Conservation (phyloP, 768 basidiomycete genomes). For the Harrya chromipes region DNA sequence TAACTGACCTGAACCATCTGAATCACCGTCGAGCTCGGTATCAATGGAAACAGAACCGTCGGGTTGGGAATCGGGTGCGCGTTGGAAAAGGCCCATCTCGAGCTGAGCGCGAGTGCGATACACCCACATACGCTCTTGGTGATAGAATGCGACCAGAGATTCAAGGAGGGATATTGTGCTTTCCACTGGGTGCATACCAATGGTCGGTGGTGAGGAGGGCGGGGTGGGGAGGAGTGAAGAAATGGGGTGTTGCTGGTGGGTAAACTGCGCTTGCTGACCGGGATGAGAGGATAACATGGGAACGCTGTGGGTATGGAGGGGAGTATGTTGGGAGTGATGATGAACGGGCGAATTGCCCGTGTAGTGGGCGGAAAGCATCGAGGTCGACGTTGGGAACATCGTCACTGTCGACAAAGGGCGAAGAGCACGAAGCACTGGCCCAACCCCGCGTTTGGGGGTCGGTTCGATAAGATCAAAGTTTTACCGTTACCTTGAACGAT, state of each 20-base stretch:
- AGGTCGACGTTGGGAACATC: neutral
- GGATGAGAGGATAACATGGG: slow-evolving; percentile 25
- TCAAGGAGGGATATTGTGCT: slow-evolving; percentile 59
- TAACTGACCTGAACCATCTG: slow-evolving; percentile 17
- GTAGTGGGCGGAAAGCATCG: slow-evolving; percentile 71
- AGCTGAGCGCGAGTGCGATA: slow-evolving; percentile 61
- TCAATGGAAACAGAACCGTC: slow-evolving; percentile 8
- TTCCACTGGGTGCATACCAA: slow-evolving; percentile 36
- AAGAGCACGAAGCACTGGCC: neutral
- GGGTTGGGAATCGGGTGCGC: slow-evolving; percentile 4
- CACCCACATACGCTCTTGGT: slow-evolving; percentile 70
- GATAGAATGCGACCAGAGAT: slow-evolving; percentile 63
- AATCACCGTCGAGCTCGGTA: slow-evolving; percentile 19
- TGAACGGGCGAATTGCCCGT: slow-evolving; percentile 16
- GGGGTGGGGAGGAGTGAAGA: slow-evolving; percentile 35
- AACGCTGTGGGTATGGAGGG: slow-evolving; percentile 23
- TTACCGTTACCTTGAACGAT: too few relatives aligned
- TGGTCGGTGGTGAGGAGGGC: slow-evolving; percentile 30
- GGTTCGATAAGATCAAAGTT: slow-evolving; percentile 23
- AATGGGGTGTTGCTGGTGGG: slow-evolving; percentile 25
- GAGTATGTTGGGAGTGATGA: slow-evolving; percentile 25
- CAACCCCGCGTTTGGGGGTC: slow-evolving; percentile 21
- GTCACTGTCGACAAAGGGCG: too few relatives aligned
- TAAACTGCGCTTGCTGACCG: slow-evolving; percentile 21
- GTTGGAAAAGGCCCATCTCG: slow-evolving; percentile 42